Base-by-base conservation (phyloP, 164 flowering plant species). In the Akebia trifoliata region DNA sequence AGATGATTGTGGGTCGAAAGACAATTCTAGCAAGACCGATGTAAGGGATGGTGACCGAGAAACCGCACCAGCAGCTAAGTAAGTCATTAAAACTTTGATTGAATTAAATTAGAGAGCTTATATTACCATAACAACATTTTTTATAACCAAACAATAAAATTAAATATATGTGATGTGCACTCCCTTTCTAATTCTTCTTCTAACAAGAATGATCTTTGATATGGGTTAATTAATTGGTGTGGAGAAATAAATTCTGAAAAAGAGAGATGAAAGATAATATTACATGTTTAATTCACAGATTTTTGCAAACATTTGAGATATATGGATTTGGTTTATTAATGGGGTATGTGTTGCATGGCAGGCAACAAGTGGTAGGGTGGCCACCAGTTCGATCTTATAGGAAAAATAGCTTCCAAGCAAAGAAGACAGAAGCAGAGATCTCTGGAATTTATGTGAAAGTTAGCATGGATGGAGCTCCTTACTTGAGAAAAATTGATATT, bases 391-490 rank as follows among this genome's bases (percentile, higher is more conserved):
- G 90, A 56, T 78, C 90, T 2, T 80, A 71, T 65, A 51, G 87
- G 75, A 87, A 78, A 56, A 83, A 78, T 46, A 68, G 31, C 24
- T 45, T 85, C 45, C 79, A 74, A 38, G 44, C 59, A 12, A 77
- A 73, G 78, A 77, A 69, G 36, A 38, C 38, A 0, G 86, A 80
- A 25, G 58, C 55, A n/a, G 69, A 74, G 11, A 69, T 52, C 0
- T 57, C 64, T 0, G 86, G 80, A 45, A 68, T 70, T 52, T 84
- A 54, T 60, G 84, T 85, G 65, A 84, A 85, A 68, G 90, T 88
- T 20, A 80, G 90, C 76, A 71, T 87, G 77, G 96, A 83, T 75
- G 92, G 92, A 59, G 96, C 96, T 60, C 92, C 96, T 35, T 85
- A 75, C 54, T 70, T 88, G n/a, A 77, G 96, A 50, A 86, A 86